Conservation (phyloP, 202 grass and related monocot genomes). For the Digitaria exilis region DNA sequence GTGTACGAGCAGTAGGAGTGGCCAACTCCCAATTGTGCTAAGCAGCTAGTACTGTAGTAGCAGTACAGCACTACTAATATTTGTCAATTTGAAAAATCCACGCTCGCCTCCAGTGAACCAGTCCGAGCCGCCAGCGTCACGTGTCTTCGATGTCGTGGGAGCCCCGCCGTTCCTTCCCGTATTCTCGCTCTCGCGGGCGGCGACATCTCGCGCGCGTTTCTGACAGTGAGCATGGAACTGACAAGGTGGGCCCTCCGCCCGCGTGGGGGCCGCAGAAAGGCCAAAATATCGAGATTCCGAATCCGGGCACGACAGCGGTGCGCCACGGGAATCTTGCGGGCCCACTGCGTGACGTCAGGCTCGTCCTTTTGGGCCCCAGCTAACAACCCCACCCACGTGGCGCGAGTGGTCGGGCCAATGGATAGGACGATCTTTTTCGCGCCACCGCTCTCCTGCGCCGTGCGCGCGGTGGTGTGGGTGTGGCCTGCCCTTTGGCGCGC, state of each 20-base stretch:
- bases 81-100: no score
- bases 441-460: no score
- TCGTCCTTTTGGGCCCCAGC: background rate
- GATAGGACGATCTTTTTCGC: background rate
- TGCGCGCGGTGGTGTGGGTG: no score
- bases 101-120: no score
- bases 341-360: background rate
- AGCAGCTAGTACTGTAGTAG: background rate
- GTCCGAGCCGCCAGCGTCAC: background rate
- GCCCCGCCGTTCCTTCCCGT: no score
- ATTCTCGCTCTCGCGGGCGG: background rate
- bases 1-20: background rate
- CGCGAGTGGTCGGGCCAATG: background rate
- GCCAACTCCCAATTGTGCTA: background rate
- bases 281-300: constrained; percentile 15
- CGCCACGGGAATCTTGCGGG: constrained; percentile 16
- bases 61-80: no score
- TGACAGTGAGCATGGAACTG: background rate
- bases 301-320: constrained; percentile 1
- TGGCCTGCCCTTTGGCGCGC: background rate
- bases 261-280: background rate
- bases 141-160: background rate
- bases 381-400: constrained; percentile 18
- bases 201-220: constrained; percentile 20
- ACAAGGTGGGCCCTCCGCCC: background rate